phyloP scores from a whole-genome alignment of 768 basidiomycete species.

The Tricholoma hemisulphureum region DNA sequence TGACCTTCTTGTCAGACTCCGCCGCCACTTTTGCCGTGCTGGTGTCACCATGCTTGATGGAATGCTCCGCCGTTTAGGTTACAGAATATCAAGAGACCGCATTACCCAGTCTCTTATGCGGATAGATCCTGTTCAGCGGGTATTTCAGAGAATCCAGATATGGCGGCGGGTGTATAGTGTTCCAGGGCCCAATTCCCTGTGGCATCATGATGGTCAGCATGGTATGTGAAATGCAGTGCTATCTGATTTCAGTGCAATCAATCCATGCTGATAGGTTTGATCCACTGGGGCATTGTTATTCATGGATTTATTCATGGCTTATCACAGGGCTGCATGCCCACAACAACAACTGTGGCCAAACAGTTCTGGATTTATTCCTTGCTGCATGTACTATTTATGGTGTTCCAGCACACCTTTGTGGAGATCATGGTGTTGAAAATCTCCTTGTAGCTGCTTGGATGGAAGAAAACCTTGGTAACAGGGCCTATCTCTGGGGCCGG shows the following conservation, averaged over 20 bases:
- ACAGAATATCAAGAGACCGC: slow-evolving; percentile 7
- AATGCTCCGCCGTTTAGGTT: slow-evolving; percentile 13
- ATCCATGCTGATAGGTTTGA: slow-evolving; percentile 23
- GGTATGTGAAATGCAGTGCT: slow-evolving; percentile 18
- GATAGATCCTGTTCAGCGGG: slow-evolving; percentile 16
- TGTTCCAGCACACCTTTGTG: slow-evolving; percentile 29
- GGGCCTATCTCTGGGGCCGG: slow-evolving; percentile 35
- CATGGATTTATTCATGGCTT: slow-evolving; percentile 30
- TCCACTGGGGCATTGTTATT: slow-evolving; percentile 32
- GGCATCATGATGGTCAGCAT: slow-evolving; percentile 40
- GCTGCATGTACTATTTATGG: slow-evolving; percentile 25
- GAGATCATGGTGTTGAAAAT: slow-evolving; percentile 42
- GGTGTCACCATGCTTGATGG: slow-evolving; percentile 25
- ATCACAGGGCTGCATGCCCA: slow-evolving; percentile 29
- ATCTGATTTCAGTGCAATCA: not conserved
- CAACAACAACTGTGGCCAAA: slow-evolving; percentile 37
- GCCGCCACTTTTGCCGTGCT: not conserved
- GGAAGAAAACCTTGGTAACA: slow-evolving; percentile 14
- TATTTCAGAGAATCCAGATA: slow-evolving; percentile 17
- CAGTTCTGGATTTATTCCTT: slow-evolving; percentile 35
- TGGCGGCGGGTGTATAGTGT: slow-evolving; percentile 22
- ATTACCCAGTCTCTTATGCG: slow-evolving; percentile 14
- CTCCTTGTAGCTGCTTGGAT: slow-evolving; percentile 33
- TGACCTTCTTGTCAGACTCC: not conserved
- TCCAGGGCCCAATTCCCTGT: slow-evolving; percentile 31